These are phyloP conservation scores for Ophiostoma triangulosporum DNA, from an alignment of 2,329 filamentous ascomycete species.

Conservation along the genomic window DNA sequence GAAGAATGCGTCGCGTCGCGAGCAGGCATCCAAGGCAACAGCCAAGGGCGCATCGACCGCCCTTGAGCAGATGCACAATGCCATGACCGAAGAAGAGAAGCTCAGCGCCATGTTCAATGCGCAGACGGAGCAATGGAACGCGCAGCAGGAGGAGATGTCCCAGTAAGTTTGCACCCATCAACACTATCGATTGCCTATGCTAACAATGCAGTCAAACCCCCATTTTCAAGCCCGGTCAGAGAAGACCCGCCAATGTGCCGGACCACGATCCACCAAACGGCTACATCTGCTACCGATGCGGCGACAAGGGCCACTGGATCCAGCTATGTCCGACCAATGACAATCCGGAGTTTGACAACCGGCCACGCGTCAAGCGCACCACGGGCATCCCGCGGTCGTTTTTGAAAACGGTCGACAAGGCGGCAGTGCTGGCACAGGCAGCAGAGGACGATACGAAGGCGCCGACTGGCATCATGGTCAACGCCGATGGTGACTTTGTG, in stretches of 20 bases:
- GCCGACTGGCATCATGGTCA: conserved; percentile 87
- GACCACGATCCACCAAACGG: conserved; percentile 87
- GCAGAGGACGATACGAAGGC: conserved; percentile 69
- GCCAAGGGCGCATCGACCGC: conserved; percentile 43
- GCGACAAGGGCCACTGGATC: conserved; percentile 98
- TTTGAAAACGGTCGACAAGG: conserved; percentile 89
- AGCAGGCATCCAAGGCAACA: conserved; percentile 44
- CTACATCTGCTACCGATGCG: conserved; percentile 93
- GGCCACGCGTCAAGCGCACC: conserved; percentile 85
- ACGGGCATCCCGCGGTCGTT: conserved; percentile 95
- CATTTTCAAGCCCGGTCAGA: conserved; percentile 46
- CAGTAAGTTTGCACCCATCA: conserved; percentile 38
- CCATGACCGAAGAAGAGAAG: conserved; percentile 86
- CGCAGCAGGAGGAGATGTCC: conserved; percentile 86
- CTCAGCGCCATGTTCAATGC: conserved; percentile 85
- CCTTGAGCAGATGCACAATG: conserved; percentile 54
- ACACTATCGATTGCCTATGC: background rate
- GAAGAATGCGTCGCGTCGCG: conserved; percentile 61
- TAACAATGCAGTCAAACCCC: conserved; percentile 40
- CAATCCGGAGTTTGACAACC: conserved; percentile 88
- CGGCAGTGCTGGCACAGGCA: conserved; percentile 57
- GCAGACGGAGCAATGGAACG: conserved; percentile 82
- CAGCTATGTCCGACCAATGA: conserved; percentile 97
- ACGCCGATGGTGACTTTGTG: conserved; percentile 93
- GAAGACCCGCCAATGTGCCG: conserved; percentile 63